Evolutionary conservation across 2,329 filamentous ascomycete species (phyloP).

Genomic region (Anthostomella pinea): DNA sequence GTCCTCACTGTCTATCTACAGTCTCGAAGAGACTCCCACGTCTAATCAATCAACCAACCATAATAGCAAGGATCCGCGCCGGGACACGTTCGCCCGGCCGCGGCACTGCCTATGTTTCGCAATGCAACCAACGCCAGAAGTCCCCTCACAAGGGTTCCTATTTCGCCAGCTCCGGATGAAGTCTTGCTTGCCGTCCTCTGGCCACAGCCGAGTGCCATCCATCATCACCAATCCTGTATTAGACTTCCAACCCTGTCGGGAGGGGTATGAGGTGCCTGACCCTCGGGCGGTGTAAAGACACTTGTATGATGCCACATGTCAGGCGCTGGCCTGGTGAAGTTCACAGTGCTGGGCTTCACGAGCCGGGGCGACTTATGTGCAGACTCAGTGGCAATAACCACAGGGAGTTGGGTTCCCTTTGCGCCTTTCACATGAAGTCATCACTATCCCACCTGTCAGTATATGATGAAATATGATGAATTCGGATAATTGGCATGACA

Average conservation of each 20-base stretch:
- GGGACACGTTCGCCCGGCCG: no score
- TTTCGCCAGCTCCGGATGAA: slow-evolving; percentile 12
- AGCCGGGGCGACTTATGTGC: not conserved
- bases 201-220: slow-evolving; percentile 5
- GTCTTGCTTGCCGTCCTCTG: no score
- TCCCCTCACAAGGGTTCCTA: no score
- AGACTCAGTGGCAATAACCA: slow-evolving; percentile 12
- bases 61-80: no score
- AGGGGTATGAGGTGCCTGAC: slow-evolving; percentile 8
- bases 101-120: no score
- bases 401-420: slow-evolving; percentile 14
- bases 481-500: no score
- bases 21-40: no score
- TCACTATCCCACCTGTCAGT: slow-evolving; percentile 45
- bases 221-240: slow-evolving; percentile 15
- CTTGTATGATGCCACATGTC: slow-evolving; percentile 7
- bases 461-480: no score
- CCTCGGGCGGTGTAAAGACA: slow-evolving; percentile 8
- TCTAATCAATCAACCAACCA: no score
- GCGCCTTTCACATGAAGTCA: slow-evolving; percentile 65
- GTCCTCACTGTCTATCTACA: no score
- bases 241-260: slow-evolving; percentile 4
- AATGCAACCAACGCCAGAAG: no score
- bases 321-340: slow-evolving; percentile 8
- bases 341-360: slow-evolving; percentile 1